phyloP scores from a whole-genome alignment of 2,329 filamentous ascomycete species.

The Ciborinia camelliae region DNA sequence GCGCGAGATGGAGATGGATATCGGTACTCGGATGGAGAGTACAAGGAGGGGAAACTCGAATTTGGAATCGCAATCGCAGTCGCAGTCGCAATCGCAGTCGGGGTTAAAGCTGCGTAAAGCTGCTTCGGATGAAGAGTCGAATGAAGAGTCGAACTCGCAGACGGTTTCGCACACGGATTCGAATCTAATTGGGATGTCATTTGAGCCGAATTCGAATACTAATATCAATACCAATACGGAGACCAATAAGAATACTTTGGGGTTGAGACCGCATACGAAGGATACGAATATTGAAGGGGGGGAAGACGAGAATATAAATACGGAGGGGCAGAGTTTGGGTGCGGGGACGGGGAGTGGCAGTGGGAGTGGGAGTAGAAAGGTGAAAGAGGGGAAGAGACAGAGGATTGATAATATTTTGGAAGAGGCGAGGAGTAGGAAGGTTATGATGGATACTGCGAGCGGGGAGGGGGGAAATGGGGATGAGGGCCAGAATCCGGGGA shows the following conservation, averaged over 20 bases:
- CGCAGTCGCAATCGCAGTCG: too few species aligned
- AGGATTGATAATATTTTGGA: constrained; percentile 32
- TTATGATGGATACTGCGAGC: constrained; percentile 8
- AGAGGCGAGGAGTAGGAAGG: constrained; percentile 26
- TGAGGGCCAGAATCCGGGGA: not conserved
- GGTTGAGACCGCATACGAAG: not conserved
- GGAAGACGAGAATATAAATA: not conserved
- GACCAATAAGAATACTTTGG: not conserved
- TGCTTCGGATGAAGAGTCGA: too few species aligned
- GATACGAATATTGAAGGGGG: not conserved
- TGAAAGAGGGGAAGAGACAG: constrained; percentile 6
- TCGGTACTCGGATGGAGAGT: too few species aligned
- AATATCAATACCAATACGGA: not conserved
- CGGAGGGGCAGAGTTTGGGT: not conserved
- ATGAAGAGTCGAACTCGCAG: too few species aligned
- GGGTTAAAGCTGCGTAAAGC: too few species aligned
- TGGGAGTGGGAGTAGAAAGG: not conserved
- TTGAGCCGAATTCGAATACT: not conserved
- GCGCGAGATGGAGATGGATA: not conserved
- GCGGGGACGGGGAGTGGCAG: not conserved
- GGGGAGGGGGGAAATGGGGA: not conserved
- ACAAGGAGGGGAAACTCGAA: too few species aligned
- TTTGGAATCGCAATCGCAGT: not conserved
- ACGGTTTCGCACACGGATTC: not conserved
- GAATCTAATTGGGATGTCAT: not conserved